Evolutionary conservation across 306 rosid species (phyloP).

Genomic region (Begonia masoniana): DNA sequence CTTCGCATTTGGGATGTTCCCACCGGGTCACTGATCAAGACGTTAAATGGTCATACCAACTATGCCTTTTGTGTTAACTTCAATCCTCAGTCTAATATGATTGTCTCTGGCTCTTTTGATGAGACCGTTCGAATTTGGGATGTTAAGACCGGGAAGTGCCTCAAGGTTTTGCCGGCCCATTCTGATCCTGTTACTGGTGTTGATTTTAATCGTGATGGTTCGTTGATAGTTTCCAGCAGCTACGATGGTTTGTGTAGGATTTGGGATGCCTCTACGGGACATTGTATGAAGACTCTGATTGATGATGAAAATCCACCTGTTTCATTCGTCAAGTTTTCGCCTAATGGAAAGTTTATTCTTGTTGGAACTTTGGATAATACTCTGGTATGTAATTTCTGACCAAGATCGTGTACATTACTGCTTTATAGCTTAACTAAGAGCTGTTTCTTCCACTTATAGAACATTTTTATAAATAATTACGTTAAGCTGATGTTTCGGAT

Average conservation of each 20-base stretch:
- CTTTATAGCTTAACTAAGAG: too few relatives aligned
- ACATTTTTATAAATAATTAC: too few relatives aligned
- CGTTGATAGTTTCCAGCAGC: slow-evolving; percentile 91
- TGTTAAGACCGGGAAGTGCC: slow-evolving; percentile 69
- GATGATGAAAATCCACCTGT: slow-evolving; percentile 96
- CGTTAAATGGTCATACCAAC: slow-evolving; percentile 86
- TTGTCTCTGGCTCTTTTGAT: slow-evolving; percentile 90
- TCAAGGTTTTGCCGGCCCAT: slow-evolving; percentile 88
- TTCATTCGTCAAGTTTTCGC: slow-evolving; percentile 84
- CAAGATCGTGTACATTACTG: too few relatives aligned
- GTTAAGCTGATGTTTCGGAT: too few relatives aligned
- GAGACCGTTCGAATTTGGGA: slow-evolving; percentile 98
- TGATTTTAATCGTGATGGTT: slow-evolving; percentile 75
- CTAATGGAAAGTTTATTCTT: slow-evolving; percentile 75
- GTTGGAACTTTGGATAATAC: slow-evolving; percentile 90
- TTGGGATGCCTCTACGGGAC: slow-evolving; percentile 89
- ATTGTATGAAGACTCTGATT: slow-evolving; percentile 82
- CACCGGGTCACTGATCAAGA: slow-evolving; percentile 55
- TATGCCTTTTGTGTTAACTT: slow-evolving; percentile 82
- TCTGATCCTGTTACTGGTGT: slow-evolving; percentile 95
- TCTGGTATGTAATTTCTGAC: slow-evolving; percentile 31
- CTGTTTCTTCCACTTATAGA: too few relatives aligned
- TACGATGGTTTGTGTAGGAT: slow-evolving; percentile 89
- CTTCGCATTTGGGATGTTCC: slow-evolving; percentile 85
- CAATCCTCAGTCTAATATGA: slow-evolving; percentile 78